phyloP scores from a whole-genome alignment of 371 early-diverging fungal species.

The Rhizopus microsporus region DNA sequence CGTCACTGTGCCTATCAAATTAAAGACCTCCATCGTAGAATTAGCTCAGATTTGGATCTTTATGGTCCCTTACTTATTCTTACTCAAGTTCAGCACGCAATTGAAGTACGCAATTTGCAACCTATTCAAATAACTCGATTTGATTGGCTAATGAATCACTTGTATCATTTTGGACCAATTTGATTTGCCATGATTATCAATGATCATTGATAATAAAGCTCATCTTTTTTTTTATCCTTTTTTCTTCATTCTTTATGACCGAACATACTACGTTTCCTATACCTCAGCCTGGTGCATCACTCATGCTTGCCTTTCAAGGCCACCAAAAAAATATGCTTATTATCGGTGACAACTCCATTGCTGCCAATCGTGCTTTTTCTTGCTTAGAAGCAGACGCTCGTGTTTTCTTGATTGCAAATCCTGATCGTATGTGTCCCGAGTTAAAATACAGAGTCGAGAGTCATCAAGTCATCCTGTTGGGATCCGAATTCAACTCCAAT shows the following conservation, averaged over 20 bases:
- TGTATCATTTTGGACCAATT: constrained; percentile 21
- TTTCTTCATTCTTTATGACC: constrained; percentile 8
- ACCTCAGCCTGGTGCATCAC: constrained; percentile 67
- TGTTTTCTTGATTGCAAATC: constrained; percentile 54
- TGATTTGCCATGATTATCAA: constrained; percentile 22
- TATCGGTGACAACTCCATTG: constrained; percentile 64
- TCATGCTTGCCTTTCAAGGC: constrained; percentile 69
- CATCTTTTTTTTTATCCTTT: neutral
- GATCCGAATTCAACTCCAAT: constrained; percentile 4
- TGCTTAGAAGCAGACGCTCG: constrained; percentile 73
- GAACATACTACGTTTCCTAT: constrained; percentile 12
- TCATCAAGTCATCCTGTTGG: constrained; percentile 38
- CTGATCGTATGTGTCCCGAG: constrained; percentile 47
- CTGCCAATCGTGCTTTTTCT: constrained; percentile 67
- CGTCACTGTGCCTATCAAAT: constrained; percentile 24
- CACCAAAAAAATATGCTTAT: constrained; percentile 58
- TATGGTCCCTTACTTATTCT: constrained; percentile 31
- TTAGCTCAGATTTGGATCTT: constrained; percentile 32
- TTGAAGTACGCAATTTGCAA: constrained; percentile 21
- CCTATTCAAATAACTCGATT: constrained; percentile 15
- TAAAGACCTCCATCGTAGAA: constrained; percentile 29
- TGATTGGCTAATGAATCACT: constrained; percentile 17
- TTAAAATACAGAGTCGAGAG: constrained; percentile 54
- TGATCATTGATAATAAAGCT: constrained; percentile 3
- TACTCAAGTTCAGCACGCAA: constrained; percentile 29